Base-by-base conservation (phyloP, 345 rosid genomes). In the Toxicodendron radicans region DNA sequence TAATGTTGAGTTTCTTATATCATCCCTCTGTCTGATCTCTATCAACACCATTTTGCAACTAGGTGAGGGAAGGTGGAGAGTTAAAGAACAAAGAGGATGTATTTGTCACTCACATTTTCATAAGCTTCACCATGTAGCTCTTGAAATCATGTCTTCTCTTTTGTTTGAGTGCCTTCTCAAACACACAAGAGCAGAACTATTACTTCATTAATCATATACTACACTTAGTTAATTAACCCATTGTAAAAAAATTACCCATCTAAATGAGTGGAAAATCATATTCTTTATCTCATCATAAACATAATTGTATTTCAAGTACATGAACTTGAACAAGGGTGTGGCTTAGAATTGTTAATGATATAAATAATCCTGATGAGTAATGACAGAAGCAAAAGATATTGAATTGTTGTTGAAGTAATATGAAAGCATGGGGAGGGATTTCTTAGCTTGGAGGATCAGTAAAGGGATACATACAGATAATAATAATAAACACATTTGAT, bases 371-470 rank as follows among this genome's bases (percentile, higher is more conserved):
- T 21, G n/a, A 38, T 12, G 48, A 68, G 43, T 38, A 38, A 38
- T 5, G 43, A 38, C 9, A 38, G 43, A 38, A 8, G 43, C 43
- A 38, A 38, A 11, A 14, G 17, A 51, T 16, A 51, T 27, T 51
- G 16, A 13, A 18, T 32, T 24, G 41, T 7, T 60, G 7, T 30
- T 12, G 0, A 33, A 12, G 46, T 38, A 23, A 16, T 38, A 20
- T 43, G 1, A 4, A 20, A 66, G 23, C 52, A 60, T 8, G 60
- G 79, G 73, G 60, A 77, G 73, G 62, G 66, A 64, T 45, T 75
- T 71, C 76, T 78, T 75, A 58, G 79, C 88, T 85, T 82, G 76
- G 61, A 85, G 77, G 82, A 65, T 46, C 77, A 72, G 88, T 82
- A 89, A 84, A 77, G 83, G 76, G 17, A 14, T 60, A 35, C 13